These are phyloP conservation scores for Colletotrichum paranaense DNA, from an alignment of 2,329 filamentous ascomycete species.

Conservation along the genomic window DNA sequence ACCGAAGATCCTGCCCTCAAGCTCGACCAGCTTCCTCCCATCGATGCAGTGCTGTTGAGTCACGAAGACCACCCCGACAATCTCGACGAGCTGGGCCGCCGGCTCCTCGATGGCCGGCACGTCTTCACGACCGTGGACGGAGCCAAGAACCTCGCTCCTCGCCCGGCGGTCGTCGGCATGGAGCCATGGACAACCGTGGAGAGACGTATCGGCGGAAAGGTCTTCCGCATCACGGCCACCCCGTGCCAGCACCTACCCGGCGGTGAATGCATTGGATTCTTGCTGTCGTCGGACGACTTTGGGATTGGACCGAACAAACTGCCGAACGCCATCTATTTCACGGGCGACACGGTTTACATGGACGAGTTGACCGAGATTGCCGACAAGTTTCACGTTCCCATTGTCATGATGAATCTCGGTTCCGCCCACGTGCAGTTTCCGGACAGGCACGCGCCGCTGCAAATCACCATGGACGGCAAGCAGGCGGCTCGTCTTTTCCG, in stretches of 20 bases:
- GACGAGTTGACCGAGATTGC: constrained; percentile 50
- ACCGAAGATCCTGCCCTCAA: constrained; percentile 48
- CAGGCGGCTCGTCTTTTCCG: constrained; percentile 51
- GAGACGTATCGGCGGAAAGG: constrained; percentile 42
- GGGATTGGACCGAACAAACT: constrained; percentile 46
- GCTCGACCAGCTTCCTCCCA: constrained; percentile 52
- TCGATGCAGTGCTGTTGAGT: constrained; percentile 61
- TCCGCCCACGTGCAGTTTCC: no score
- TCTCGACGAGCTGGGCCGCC: constrained; percentile 57
- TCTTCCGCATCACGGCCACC: constrained; percentile 53
- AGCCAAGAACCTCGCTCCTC: constrained; percentile 53
- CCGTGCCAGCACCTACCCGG: constrained; percentile 57
- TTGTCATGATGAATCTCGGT: constrained; percentile 39
- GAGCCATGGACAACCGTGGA: constrained; percentile 50
- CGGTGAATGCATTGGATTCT: constrained; percentile 58
- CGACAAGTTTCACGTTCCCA: constrained; percentile 48
- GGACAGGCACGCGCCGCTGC: neutral
- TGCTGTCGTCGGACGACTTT: constrained; percentile 50
- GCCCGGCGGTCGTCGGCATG: constrained; percentile 54
- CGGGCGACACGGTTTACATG: constrained; percentile 60
- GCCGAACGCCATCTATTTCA: constrained; percentile 60
- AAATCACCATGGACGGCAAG: constrained; percentile 56
- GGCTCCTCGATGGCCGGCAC: constrained; percentile 55
- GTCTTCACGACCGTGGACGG: constrained; percentile 60
- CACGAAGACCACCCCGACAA: constrained; percentile 64